Base-by-base conservation (phyloP, 179 eudicot species). In the Drosera spatulata region DNA sequence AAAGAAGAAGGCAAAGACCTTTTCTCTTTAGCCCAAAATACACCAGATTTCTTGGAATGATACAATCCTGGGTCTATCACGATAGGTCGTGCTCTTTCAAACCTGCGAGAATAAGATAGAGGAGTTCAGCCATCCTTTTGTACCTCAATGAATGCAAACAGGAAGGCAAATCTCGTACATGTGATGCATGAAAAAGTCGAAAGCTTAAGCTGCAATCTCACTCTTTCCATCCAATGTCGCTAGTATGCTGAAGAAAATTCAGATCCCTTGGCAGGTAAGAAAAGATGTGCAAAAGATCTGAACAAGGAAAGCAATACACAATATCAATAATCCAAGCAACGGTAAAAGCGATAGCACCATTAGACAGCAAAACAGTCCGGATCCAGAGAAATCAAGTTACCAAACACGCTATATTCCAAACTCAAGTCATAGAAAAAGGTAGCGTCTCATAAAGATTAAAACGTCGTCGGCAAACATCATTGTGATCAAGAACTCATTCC, bases 191-290 rank as follows among this genome's bases (percentile, higher is more conserved):
- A n/a, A 13, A 61, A 62, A 69, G 47, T 57, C 49, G 59, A 62
- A 6, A 43, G 61, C 33, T 56, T 55, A 22, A 37, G 41, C 47
- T 61, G 57, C 13, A 41, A n/a, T 39, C 91, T 58, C 85, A 87
- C 95, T 82, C 95, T 71, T 87, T 87, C 95, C 95, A 87, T 12
- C 95, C 91, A 63, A 87, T 77, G 75, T 85, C 80, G 66, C 91
- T 85, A 37, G 95, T 87, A 65, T 85, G 95, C 77, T 87, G 91
- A 49, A 87, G 75, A 69, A 87, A 87, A 48, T 87, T 85, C 15
- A 85, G 83, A 52, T 79, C 73, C 65, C 95, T 75, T 58, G 86
- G 87, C 49, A 85, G 48, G 64, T 60, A 65, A 62, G 91, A 82
- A 55, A 87, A 72, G 39, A 80, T 81, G 67, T 85, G 85, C 61